These are phyloP conservation scores for Penicillium paradoxum DNA, from an alignment of 495 filamentous ascomycete species.

Conservation along the genomic window DNA sequence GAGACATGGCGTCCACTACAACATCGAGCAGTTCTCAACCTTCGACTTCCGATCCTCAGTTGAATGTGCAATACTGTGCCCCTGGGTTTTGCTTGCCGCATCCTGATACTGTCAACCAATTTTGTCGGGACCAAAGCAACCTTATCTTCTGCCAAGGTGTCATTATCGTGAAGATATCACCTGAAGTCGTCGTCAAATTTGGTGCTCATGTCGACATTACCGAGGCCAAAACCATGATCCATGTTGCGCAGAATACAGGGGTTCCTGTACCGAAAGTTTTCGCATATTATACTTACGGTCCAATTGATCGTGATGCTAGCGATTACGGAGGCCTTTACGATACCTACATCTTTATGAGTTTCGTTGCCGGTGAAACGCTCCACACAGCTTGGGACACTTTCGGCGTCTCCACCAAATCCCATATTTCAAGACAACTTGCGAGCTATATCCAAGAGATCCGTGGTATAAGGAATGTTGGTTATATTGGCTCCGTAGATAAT, in stretches of 20 bases:
- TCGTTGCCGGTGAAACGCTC: conserved; percentile 21
- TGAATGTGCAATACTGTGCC: not conserved
- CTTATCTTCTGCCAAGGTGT: not conserved
- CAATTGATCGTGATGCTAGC: conserved; percentile 11
- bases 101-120: not conserved
- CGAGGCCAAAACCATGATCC: conserved; percentile 28
- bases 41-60: not conserved
- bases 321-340: conserved; percentile 16
- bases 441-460: conserved; percentile 19
- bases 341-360: conserved; percentile 31
- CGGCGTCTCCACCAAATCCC: conserved; percentile 11
- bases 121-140: not conserved
- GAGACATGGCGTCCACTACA: not conserved
- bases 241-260: conserved; percentile 22
- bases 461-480: conserved; percentile 7
- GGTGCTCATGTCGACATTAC: conserved; percentile 13
- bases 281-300: conserved; percentile 23
- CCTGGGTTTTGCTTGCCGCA: not conserved
- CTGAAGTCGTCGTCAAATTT: conserved; percentile 22
- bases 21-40: not conserved
- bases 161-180: conserved; percentile 7
- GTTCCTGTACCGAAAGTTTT: conserved; percentile 27
- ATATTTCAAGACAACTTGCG: conserved; percentile 14
- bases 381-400: conserved; percentile 15
- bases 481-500: conserved; percentile 19